Percentiles rank a stretch among this genome's conserved stretches.
Conservation (phyloP, 2,329 filamentous ascomycete genomes). For the Neofusicoccum ribis region DNA sequence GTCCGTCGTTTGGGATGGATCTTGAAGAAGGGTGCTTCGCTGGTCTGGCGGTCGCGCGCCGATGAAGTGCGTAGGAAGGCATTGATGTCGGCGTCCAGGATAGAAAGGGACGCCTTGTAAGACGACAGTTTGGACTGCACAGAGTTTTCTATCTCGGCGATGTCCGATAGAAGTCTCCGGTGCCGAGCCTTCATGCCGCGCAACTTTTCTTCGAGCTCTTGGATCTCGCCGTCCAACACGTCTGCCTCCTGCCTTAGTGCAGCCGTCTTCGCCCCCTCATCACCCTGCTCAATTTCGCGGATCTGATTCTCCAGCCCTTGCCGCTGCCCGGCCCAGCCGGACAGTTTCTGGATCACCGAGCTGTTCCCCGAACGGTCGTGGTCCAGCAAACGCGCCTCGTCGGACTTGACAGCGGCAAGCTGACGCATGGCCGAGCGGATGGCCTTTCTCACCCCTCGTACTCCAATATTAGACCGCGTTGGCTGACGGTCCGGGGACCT, state of each 20-base stretch:
- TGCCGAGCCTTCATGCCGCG: conserved; percentile 54
- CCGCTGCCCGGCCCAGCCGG: conserved; percentile 60
- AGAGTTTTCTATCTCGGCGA: conserved; percentile 13
- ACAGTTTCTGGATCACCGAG: conserved; percentile 59
- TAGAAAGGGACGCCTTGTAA: conserved; percentile 45
- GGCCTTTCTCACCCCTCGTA: conserved; percentile 64
- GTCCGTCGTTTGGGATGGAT: conserved; percentile 64
- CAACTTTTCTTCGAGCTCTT: conserved; percentile 64
- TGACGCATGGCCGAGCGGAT: conserved; percentile 64
- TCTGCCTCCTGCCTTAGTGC: conserved; percentile 53
- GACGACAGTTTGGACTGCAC: conserved; percentile 17
- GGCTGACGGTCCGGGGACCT: conserved; percentile 56
- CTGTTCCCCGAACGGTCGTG: conserved; percentile 59
- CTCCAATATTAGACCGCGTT: conserved; percentile 53
- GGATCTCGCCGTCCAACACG: conserved; percentile 63
- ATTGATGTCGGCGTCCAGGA: conserved; percentile 64
- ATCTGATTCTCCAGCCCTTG: conserved; percentile 57
- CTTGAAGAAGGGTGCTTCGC: neutral
- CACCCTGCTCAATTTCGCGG: conserved; percentile 52
- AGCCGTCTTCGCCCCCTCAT: conserved; percentile 58
- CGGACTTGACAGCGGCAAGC: conserved; percentile 65
- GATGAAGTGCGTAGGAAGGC: conserved; percentile 61
- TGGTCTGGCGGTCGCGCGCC: conserved; percentile 36
- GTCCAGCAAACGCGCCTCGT: conserved; percentile 64
- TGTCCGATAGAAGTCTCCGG: neutral